Evolutionary conservation across 1,139 yeast genomes (phyloP), one percentile per base, ranked within the genome.

Genomic region (Candida gigantensis): DNA sequence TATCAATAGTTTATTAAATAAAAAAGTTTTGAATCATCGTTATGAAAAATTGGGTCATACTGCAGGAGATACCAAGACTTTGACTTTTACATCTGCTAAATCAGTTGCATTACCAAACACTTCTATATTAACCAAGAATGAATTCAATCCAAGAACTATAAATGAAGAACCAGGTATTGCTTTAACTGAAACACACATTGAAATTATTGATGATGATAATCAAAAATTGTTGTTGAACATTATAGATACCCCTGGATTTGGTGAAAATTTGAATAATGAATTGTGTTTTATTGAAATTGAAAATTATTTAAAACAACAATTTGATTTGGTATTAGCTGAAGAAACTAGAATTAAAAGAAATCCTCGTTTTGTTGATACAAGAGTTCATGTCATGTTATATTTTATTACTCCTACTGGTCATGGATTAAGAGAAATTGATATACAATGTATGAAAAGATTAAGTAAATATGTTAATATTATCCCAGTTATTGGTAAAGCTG

Each of bases 301-400:
- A 37, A 77, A 77, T 42, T 90, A 81, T 57, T 68, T 92, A 47
- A 92, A 86, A 55, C 87, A 82, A 55, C 97, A 90, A 60, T 90
- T 86, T 59, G 98, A 92, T 60, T 88, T 85, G 50, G 94, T 90
- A 27, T 74, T 92, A 48, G 82, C 87, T 10, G 97, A 92, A 60
- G 97, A 92, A 59, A 83, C 95, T 12, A 77, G 95, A 45, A 87
- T 92, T 47, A 81, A 86, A 62, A 80, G 98, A 75, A 84, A 84
- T 52, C 94, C 94, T 20, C 63, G 89, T 39, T 84, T 84, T 50
- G 80, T 79, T 46, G 94, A 84, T 57, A 79, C 88, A 7, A 72
- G 90, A 52, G 87, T 84, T 30, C 94, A 84, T 53, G 79, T 77
- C 5, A 73, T 84, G 51, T 61, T 84, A 39, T 84, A 84, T 55